phyloP scores from a whole-genome alignment of 352 stramenopile genomes.

The Phytophthora vignae region DNA sequence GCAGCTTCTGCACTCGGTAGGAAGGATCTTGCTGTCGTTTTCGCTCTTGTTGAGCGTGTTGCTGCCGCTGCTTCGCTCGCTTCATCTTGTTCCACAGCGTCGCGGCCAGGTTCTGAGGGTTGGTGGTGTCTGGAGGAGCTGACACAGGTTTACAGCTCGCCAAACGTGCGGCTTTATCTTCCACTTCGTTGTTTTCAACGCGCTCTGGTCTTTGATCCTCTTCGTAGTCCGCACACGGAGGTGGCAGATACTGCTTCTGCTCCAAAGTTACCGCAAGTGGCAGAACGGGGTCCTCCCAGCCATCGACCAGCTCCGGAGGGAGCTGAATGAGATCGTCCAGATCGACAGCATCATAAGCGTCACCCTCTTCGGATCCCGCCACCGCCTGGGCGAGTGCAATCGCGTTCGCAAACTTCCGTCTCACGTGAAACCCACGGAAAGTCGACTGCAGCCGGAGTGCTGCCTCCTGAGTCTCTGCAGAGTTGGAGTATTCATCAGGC shows the following conservation, averaged over 20 bases:
- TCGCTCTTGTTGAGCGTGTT: conserved; percentile 44
- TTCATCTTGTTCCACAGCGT: conserved; percentile 78
- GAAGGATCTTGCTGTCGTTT: conserved; percentile 53
- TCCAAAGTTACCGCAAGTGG: conserved; percentile 9
- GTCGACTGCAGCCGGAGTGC: conserved; percentile 68
- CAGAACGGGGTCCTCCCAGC: conserved; percentile 64
- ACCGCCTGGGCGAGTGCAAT: conserved; percentile 56
- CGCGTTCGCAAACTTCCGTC: conserved; percentile 70
- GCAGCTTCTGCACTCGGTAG: conserved; percentile 67
- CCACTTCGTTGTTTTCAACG: conserved; percentile 9
- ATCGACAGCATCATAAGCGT: conserved; percentile 59
- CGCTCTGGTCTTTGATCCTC: conserved; percentile 15
- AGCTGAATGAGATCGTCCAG: conserved; percentile 64
- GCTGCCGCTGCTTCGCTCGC: conserved; percentile 55
- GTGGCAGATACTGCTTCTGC: not conserved
- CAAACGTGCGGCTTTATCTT: conserved; percentile 1
- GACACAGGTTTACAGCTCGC: conserved; percentile 6
- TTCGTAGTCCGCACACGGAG: conserved; percentile 2
- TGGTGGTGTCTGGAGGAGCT: not conserved
- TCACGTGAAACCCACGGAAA: conserved; percentile 75
- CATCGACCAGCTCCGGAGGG: conserved; percentile 65
- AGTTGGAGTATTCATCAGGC: not conserved
- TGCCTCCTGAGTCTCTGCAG: conserved; percentile 30
- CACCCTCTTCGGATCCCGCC: conserved; percentile 26
- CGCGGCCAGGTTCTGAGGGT: conserved; percentile 42